These are phyloP conservation scores for Prunus campanulata DNA, from an alignment of 306 rosid species.

Conservation along the genomic window DNA sequence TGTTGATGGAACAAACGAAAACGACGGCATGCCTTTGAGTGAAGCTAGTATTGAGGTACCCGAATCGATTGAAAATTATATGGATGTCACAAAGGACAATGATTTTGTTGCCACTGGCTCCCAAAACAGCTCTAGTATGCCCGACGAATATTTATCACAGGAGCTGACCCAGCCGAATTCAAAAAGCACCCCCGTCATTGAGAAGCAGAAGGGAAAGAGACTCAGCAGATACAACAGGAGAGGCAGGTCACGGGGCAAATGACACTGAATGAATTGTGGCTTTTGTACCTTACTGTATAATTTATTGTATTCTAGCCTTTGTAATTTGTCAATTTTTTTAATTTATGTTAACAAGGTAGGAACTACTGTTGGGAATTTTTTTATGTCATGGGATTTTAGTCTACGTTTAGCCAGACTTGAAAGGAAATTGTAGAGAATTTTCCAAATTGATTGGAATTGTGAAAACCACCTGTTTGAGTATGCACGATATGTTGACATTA, in stretches of 20 bases:
- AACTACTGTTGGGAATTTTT: background rate
- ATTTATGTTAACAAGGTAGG: conserved; percentile 8
- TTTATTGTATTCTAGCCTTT: conserved; percentile 36
- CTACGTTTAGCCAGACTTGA: background rate
- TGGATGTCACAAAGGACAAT: conserved; percentile 27
- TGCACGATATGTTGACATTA: background rate
- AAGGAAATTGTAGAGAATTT: background rate
- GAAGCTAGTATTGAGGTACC: conserved; percentile 52
- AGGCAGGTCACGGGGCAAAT: conserved; percentile 34
- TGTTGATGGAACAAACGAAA: conserved; percentile 24
- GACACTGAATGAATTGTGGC: conserved; percentile 25
- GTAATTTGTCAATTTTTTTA: conserved; percentile 15
- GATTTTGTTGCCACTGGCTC: conserved; percentile 43
- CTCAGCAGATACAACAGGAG: conserved; percentile 14
- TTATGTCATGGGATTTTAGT: background rate
- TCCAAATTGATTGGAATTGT: background rate
- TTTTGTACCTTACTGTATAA: conserved; percentile 21
- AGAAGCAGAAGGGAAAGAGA: conserved; percentile 2
- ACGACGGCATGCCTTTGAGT: conserved; percentile 24
- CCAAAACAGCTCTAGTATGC: conserved; percentile 51
- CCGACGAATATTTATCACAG: conserved; percentile 32
- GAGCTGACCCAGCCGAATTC: conserved; percentile 31
- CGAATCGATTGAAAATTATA: conserved; percentile 23
- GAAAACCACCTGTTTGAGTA: background rate
- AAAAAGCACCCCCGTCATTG: background rate